These are phyloP conservation scores for Beauveria bassiana DNA, from an alignment of 2,329 filamentous ascomycete genomes.

Conservation along the genomic window DNA sequence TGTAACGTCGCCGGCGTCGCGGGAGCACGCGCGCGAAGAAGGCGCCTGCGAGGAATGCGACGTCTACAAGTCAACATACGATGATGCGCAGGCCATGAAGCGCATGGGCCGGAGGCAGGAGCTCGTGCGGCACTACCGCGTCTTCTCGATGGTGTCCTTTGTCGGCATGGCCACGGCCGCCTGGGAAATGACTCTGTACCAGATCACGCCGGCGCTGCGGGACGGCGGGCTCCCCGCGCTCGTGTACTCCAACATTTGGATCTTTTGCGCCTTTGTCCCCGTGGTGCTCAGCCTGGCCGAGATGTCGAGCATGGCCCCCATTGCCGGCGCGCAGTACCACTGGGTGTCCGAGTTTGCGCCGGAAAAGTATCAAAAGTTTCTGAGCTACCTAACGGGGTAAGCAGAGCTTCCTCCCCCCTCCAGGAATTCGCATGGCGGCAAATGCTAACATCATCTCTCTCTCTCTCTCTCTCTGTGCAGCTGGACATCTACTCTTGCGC, in stretches of 20 bases:
- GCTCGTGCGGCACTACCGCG: conserved; percentile 9
- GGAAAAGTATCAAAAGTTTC: conserved; percentile 10
- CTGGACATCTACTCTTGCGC: conserved; percentile 14
- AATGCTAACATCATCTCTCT: too few relatives aligned
- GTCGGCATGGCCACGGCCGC: conserved; percentile 9
- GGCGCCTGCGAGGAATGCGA: not conserved
- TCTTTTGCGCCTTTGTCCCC: conserved; percentile 5
- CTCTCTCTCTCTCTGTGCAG: not conserved
- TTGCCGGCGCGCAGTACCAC: conserved; percentile 10
- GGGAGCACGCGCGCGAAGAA: not conserved
- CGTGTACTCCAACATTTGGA: conserved; percentile 8
- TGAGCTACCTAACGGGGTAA: conserved; percentile 11
- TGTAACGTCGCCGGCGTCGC: not conserved
- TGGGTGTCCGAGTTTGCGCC: conserved; percentile 11
- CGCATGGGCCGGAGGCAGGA: conserved; percentile 9
- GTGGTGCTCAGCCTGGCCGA: conserved; percentile 10
- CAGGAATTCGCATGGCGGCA: too few relatives aligned
- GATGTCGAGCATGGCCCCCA: conserved; percentile 9
- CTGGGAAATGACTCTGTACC: conserved; percentile 8
- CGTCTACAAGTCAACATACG: conserved; percentile 5
- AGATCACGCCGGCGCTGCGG: conserved; percentile 8
- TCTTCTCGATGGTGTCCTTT: conserved; percentile 12
- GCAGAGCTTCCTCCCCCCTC: not conserved
- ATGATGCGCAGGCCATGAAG: conserved; percentile 1
- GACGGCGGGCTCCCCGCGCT: conserved; percentile 6